These are phyloP conservation scores for Lithocarpus polystachyus DNA, from an alignment of 306 rosid species.

Conservation along the genomic window DNA sequence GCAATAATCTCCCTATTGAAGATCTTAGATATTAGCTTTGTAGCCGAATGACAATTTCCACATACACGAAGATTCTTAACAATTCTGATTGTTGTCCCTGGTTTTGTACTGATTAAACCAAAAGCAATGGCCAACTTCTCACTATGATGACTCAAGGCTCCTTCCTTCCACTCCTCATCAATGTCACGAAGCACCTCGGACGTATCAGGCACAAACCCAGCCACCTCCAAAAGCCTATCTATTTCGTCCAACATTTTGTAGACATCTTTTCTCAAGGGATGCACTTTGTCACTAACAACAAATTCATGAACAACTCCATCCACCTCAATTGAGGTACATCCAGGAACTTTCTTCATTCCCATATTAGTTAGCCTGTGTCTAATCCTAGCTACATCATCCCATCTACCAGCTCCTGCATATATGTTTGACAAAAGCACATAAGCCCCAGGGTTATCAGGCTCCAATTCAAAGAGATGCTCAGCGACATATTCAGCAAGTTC, in stretches of 20 bases:
- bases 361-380: conserved; percentile 65
- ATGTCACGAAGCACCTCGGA: conserved; percentile 79
- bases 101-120: conserved; percentile 77
- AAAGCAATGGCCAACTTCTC: conserved; percentile 85
- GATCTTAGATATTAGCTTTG: conserved; percentile 72
- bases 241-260: conserved; percentile 60
- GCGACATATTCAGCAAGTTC: conserved; percentile 69
- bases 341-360: conserved; percentile 89
- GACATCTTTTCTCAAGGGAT: conserved; percentile 49
- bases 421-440: conserved; percentile 75
- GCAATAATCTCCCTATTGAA: conserved; percentile 80
- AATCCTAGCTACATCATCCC: conserved; percentile 83
- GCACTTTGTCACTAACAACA: conserved; percentile 75
- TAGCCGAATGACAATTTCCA: conserved; percentile 77
- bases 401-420: conserved; percentile 74
- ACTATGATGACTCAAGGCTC: conserved; percentile 75
- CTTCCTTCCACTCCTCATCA: conserved; percentile 89
- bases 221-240: conserved; percentile 51
- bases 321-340: conserved; percentile 77
- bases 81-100: conserved; percentile 67
- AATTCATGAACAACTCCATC: conserved; percentile 81
- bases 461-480: conserved; percentile 53
- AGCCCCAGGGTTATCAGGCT: conserved; percentile 70
- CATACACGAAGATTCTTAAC: conserved; percentile 90
- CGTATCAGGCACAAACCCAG: conserved; percentile 68